Base-by-base conservation (phyloP, 768 basidiomycete genomes). In the Termitomyces heimii region DNA sequence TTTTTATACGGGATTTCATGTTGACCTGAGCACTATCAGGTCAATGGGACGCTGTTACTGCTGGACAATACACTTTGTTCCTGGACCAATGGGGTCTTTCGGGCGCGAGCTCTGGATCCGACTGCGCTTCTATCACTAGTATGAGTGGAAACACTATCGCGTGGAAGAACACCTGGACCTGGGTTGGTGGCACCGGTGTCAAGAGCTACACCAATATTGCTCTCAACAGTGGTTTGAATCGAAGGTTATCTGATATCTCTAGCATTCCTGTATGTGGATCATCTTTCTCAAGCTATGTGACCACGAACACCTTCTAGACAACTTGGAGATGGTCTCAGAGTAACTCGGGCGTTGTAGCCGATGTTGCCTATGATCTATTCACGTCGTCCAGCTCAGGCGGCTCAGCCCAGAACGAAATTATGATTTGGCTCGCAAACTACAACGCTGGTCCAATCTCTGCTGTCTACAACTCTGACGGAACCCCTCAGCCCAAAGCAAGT, bases 341-440 rank as follows among this genome's bases (percentile, higher is more conserved):
- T 14, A 67, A 66, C 12, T 69, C 73, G 5, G 77, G 72, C 5
- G 68, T 82, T 56, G 78, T 82, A 26, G 77, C 80, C 0, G 76
- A 87, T 55, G 75, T 85, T 28, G 82, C 85, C 6, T 88, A 77
- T 57, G 86, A 88, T 60, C 58, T 87, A 1, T 88, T 88, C 73
- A 87, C 85, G 0, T 79, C 85, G 2, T 63, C 63, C 58, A 70
- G 71, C 5, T 42, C 81, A 35, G 78, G 78, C 1, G 84, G 84
- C 32, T 67, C 74, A 39, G 75, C 76, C 53, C 71, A 68, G 29
- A 76, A 77, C 55, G 77, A 78, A 57, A 75, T 86, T 62, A 88
- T 88, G 85, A 68, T 88, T 58, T 86, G 85, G 86, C 76, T 86
- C 14, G 83, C 75, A 0, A 82, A 79, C 63, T 75, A 68, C 71